Evolutionary conservation across 2,329 filamentous ascomycete species (phyloP).

Genomic region (Chrysosporium queenslandicum): DNA sequence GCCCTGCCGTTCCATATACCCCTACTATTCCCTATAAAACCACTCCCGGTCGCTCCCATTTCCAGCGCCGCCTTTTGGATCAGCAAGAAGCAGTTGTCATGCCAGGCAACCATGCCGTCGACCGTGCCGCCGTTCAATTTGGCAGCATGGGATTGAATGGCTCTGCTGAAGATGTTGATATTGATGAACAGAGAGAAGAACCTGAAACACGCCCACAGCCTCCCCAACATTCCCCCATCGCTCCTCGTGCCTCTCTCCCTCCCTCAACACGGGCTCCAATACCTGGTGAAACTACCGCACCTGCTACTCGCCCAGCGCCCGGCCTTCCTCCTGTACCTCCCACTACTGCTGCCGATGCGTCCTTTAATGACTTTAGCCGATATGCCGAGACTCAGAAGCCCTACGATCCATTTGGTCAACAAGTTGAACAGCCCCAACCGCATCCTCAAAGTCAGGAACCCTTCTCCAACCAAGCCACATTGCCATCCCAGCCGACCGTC

Average conservation of each 20-base stretch:
- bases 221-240: conserved; percentile 81
- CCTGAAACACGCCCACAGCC: conserved; percentile 89
- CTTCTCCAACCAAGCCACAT: conserved; percentile 46
- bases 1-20: conserved; percentile 49
- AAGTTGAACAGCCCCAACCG: conserved; percentile 46
- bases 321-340: conserved; percentile 53
- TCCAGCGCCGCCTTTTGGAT: conserved; percentile 77
- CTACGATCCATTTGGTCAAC: conserved; percentile 73
- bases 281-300: conserved; percentile 34
- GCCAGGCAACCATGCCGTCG: conserved; percentile 91
- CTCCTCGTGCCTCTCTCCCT: conserved; percentile 77
- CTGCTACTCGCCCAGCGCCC: conserved; percentile 50
- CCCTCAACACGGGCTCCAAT: conserved; percentile 43
- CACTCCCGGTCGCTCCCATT: conserved; percentile 57
- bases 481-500: conserved; percentile 51
- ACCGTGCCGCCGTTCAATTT: conserved; percentile 88
- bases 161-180: conserved; percentile 60
- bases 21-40: conserved; percentile 65
- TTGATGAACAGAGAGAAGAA: conserved; percentile 90
- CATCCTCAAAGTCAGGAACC: conserved; percentile 49
- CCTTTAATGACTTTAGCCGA: conserved; percentile 45
- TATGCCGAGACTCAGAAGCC: conserved; percentile 60
- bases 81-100: conserved; percentile 97
- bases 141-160: conserved; percentile 87
- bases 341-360: conserved; percentile 40